These are phyloP conservation scores for Blastobotrys muscicola DNA, from an alignment of 805 yeast species.

Conservation along the genomic window DNA sequence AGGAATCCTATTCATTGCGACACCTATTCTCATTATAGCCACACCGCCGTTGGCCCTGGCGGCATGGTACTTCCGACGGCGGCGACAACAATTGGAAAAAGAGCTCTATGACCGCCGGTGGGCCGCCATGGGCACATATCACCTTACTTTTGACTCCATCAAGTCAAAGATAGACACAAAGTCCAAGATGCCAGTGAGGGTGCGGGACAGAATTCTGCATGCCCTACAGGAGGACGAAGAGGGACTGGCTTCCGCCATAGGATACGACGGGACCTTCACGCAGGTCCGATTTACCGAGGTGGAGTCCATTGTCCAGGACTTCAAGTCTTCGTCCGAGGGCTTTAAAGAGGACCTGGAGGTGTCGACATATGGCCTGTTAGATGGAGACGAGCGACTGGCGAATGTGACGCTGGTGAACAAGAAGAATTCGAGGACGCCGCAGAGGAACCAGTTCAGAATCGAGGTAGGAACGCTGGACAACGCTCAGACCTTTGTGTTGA, in stretches of 20 bases:
- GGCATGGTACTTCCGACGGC: slow-evolving; percentile 9
- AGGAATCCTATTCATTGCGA: slow-evolving; percentile 14
- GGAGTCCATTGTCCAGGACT: slow-evolving; percentile 17
- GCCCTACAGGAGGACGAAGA: slow-evolving; percentile 15
- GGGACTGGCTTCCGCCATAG: slow-evolving; percentile 10
- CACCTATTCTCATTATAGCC: slow-evolving; percentile 13
- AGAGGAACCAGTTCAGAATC: too few species aligned
- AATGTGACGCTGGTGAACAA: slow-evolving; percentile 10
- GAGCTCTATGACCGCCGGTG: slow-evolving; percentile 16
- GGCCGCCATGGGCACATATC: slow-evolving; percentile 16
- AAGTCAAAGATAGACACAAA: slow-evolving; percentile 1
- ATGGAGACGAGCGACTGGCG: slow-evolving; percentile 11
- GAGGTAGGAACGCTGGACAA: too few species aligned
- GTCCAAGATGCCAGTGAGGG: slow-evolving; percentile 8
- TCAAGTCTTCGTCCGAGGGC: slow-evolving; percentile 14
- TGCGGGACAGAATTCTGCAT: slow-evolving; percentile 11
- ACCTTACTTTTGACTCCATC: slow-evolving; percentile 11
- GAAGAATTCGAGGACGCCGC: background rate
- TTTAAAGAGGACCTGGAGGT: slow-evolving; percentile 15
- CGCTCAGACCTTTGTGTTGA: too few species aligned
- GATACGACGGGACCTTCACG: slow-evolving; percentile 4
- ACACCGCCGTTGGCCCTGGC: slow-evolving; percentile 17
- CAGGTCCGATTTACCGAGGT: slow-evolving; percentile 12
- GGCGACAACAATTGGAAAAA: slow-evolving; percentile 6
- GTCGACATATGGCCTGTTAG: slow-evolving; percentile 14